These are phyloP conservation scores for Piper longum DNA, from an alignment of 164 flowering plant genomes.

Conservation along the genomic window DNA sequence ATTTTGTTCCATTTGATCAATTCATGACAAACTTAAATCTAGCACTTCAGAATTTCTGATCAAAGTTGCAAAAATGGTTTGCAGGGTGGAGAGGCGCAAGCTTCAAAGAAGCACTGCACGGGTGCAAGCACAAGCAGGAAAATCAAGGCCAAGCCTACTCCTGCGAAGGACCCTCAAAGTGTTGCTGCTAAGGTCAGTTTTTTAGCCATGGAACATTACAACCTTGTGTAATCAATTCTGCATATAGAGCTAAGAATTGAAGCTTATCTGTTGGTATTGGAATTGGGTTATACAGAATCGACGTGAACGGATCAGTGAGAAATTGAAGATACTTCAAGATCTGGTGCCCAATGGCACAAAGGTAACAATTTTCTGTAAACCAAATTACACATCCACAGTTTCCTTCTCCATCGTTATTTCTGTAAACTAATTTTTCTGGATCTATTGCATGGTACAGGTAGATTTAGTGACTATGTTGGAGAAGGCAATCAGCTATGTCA, in stretches of 20 bases:
- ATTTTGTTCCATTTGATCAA: background rate
- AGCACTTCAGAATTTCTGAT: background rate
- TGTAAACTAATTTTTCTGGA: background rate
- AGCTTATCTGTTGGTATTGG: background rate
- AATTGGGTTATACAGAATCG: slow-evolving; percentile 44
- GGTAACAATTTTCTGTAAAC: slow-evolving; percentile 18
- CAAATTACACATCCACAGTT: background rate
- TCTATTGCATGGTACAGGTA: slow-evolving; percentile 29
- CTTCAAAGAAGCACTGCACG: slow-evolving; percentile 43
- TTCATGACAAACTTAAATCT: background rate
- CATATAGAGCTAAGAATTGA: background rate
- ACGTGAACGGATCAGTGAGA: slow-evolving; percentile 77
- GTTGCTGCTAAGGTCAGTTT: slow-evolving; percentile 70
- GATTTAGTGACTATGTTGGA: slow-evolving; percentile 95
- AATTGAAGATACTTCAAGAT: slow-evolving; percentile 77
- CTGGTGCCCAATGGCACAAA: slow-evolving; percentile 89
- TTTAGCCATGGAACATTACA: background rate
- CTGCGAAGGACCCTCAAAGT: slow-evolving; percentile 79
- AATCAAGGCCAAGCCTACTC: slow-evolving; percentile 27
- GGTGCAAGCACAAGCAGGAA: slow-evolving; percentile 22
- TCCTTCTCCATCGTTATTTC: background rate
- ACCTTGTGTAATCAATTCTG: background rate
- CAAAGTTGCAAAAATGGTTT: background rate
- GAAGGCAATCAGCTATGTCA: slow-evolving; percentile 88
- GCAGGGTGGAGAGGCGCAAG: slow-evolving; percentile 7